Base-by-base conservation (phyloP, 2,329 filamentous ascomycete genomes). In the Parascedosporium putredinis region DNA sequence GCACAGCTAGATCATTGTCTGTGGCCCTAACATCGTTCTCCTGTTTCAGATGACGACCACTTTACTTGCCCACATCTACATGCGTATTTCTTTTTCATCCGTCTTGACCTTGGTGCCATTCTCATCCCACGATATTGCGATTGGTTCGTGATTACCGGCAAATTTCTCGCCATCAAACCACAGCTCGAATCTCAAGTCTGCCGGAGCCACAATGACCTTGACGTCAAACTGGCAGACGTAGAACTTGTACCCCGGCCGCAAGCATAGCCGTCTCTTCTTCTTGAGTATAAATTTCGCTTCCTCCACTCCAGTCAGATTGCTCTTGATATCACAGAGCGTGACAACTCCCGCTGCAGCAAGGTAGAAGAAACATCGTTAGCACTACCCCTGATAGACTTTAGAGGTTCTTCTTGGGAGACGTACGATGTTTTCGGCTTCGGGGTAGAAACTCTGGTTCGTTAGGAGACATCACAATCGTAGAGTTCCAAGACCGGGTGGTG, bases 151-250 rank as follows among this genome's bases (percentile, higher is more conserved):
- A 22, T 67, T 64, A 4, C 64, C 59, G 5, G 65, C 66, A 50
- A 67, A 70, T 54, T 58, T 63, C 22, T 63, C 58, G 1, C 66
- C 67, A 1, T 57, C 64, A 51, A 68, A 70, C 69, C 69, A 73
- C 2, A 72, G 54, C 52, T 69, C 67, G 43, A 72, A 72, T 5
- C 60, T 57, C 31, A 82, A 61, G 50, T 82, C 78, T 0, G 79
- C 72, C 1, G 74, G 70, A 1, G 74, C 76, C 3, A 76, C 71
- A 31, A 78, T 65, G 3, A 78, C 75, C 50, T 76, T 70, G 0
- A 81, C 69, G 46, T 76, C 73, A 47, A 72, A 72, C 5, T 60
- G 60, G 43, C 65, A 69, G 3, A 68, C 54, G 40, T 66, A 71
- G 49, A 63, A 72, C 34, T 59, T 64, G 47, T 62, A 59, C 7